Evolutionary conservation across 1,284 basidiomycete species (phyloP).

Genomic region (Cystobasidium slooffiae): DNA sequence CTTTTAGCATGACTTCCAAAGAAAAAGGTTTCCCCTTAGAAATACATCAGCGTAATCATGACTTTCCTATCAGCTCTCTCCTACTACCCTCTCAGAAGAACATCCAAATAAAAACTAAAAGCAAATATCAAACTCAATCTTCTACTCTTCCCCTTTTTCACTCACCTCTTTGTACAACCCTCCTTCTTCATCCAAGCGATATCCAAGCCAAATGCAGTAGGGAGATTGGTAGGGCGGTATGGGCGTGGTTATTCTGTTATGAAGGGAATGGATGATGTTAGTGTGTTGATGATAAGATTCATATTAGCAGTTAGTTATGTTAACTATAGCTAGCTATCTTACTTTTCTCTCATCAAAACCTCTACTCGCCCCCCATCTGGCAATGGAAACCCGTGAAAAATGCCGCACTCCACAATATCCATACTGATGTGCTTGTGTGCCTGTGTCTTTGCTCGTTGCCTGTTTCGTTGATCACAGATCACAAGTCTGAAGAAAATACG

Average conservation of each 20-base stretch:
- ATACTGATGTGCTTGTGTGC: background rate
- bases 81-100: slow-evolving; percentile 27
- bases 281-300: background rate
- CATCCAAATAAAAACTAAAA: background rate
- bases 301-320: background rate
- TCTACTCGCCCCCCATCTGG: background rate
- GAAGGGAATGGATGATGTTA: background rate
- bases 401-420: slow-evolving; percentile 26
- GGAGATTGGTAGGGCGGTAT: slow-evolving; percentile 45
- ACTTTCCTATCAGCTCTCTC: slow-evolving; percentile 45
- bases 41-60: slow-evolving; percentile 25
- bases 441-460: background rate
- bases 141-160: background rate
- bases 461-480: too few relatives aligned
- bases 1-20: background rate
- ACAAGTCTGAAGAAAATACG: too few relatives aligned
- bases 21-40: background rate
- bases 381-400: slow-evolving; percentile 43
- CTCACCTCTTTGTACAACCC: slow-evolving; percentile 7
- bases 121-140: background rate
- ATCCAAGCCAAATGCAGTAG: slow-evolving; percentile 34
- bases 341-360: background rate
- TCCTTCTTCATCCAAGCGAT: slow-evolving; percentile 17
- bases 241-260: slow-evolving; percentile 37
- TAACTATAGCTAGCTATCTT: background rate